Evolutionary conservation across 164 flowering plant genomes (phyloP).

Genomic region (Macadamia tetraphylla): DNA sequence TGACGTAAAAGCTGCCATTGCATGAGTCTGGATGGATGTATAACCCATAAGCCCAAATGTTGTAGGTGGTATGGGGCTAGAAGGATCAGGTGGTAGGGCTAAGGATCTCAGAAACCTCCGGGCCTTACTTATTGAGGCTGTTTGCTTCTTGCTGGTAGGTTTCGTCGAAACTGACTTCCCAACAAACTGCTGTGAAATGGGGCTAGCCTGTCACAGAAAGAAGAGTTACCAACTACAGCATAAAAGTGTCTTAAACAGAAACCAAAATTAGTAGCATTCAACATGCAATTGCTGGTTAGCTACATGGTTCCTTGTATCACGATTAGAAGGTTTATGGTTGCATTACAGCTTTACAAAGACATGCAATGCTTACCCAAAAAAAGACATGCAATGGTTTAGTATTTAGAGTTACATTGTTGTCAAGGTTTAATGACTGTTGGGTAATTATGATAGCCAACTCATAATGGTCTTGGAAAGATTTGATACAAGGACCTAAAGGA

Average conservation of each 20-base stretch:
- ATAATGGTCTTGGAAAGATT: no score
- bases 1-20: conserved; percentile 24
- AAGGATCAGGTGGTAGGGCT: conserved; percentile 15
- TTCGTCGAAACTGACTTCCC: conserved; percentile 21
- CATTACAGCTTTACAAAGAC: not conserved
- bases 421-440: no score
- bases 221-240: not conserved
- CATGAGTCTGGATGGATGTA: conserved; percentile 22
- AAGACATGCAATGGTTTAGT: no score
- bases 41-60: conserved; percentile 39
- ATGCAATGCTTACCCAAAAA: no score
- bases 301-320: not conserved
- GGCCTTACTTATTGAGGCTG: conserved; percentile 15
- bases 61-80: conserved; percentile 19
- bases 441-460: no score
- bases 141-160: conserved; percentile 29
- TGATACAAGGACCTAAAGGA: no score
- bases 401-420: no score
- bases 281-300: not conserved
- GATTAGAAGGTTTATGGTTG: not conserved
- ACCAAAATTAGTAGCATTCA: not conserved
- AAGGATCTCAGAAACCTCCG: conserved; percentile 16
- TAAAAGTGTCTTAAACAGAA: not conserved
- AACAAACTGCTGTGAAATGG: conserved; percentile 17
- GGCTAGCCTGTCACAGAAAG: conserved; percentile 21